Conservation (phyloP, 768 basidiomycete genomes). For the Kwoniella sp. region DNA sequence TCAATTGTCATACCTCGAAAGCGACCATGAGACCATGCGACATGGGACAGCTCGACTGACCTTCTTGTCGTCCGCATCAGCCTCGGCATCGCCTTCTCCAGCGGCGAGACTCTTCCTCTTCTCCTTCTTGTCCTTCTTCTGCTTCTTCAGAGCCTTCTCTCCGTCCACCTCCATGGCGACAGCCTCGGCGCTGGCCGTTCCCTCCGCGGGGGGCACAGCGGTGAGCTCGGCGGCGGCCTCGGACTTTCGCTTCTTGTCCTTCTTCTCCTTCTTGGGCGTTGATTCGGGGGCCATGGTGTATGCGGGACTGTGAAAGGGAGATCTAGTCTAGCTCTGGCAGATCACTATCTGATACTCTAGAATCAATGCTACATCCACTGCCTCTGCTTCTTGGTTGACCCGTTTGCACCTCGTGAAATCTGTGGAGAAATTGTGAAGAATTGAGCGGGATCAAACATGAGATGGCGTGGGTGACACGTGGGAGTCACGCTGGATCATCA, state of each 20-base stretch:
- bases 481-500: neutral
- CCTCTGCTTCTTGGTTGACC: too few relatives aligned
- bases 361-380: too few relatives aligned
- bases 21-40: too few relatives aligned
- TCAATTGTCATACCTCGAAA: too few relatives aligned
- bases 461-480: neutral
- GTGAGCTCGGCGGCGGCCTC: slow-evolving; percentile 43
- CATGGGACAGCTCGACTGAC: too few relatives aligned
- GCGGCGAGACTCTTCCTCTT: slow-evolving; percentile 42
- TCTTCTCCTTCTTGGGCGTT: slow-evolving; percentile 45
- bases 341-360: too few relatives aligned
- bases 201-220: slow-evolving; percentile 31
- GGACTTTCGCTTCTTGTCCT: slow-evolving; percentile 48
- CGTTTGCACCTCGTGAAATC: too few relatives aligned
- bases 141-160: slow-evolving; percentile 52
- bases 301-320: neutral
- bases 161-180: slow-evolving; percentile 44
- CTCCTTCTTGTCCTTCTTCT: slow-evolving; percentile 51
- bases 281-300: slow-evolving; percentile 14
- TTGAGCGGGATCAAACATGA: neutral
- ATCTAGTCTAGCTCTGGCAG: too few relatives aligned
- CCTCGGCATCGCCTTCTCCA: slow-evolving; percentile 25
- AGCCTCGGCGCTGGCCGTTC: slow-evolving; percentile 45
- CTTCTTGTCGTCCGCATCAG: slow-evolving; percentile 54
- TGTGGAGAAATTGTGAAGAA: slow-evolving; percentile 5